phyloP scores from a whole-genome alignment of 2,329 filamentous ascomycete species.

The Aureobasidium melanogenum region DNA sequence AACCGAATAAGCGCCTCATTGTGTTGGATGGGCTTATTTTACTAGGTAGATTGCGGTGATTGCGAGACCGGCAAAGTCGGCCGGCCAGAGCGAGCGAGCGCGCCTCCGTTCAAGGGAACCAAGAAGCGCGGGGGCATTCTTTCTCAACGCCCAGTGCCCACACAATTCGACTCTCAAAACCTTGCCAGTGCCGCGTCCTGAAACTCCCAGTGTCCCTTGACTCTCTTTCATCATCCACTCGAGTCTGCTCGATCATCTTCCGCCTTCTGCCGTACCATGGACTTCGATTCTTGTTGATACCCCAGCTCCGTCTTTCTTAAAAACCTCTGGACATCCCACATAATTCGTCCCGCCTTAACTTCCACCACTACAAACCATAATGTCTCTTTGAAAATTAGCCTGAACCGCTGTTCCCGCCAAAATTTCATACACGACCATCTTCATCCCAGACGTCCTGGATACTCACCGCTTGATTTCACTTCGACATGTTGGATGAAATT shows the following conservation, averaged over 20 bases:
- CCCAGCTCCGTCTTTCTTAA: not conserved
- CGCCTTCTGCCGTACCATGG: not conserved
- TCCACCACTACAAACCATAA: slow-evolving; percentile 5
- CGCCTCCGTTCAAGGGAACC: not conserved
- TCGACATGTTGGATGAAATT: slow-evolving; percentile 12
- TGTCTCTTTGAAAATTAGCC: slow-evolving; percentile 8
- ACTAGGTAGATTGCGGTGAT: slow-evolving; percentile 1
- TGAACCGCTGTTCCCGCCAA: not conserved
- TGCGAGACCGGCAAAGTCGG: slow-evolving; percentile 4
- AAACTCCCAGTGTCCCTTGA: not conserved
- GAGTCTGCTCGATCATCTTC: not conserved
- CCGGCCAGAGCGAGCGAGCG: not conserved
- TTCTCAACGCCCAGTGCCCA: slow-evolving; percentile 3
- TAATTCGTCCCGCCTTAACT: slow-evolving; percentile 2
- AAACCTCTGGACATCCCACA: not conserved
- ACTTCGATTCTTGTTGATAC: not conserved
- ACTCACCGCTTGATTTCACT: not conserved
- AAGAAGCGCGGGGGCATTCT: slow-evolving; percentile 1
- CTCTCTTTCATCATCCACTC: not conserved
- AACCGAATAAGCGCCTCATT: slow-evolving; percentile 5
- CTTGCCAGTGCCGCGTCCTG: not conserved
- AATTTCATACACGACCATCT: not conserved
- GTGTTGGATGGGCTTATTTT: slow-evolving; percentile 4
- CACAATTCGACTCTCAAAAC: slow-evolving; percentile 1
- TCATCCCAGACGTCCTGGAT: not conserved